Conservation (phyloP, 2,329 filamentous ascomycete species). For the Colletotrichum sp. region DNA sequence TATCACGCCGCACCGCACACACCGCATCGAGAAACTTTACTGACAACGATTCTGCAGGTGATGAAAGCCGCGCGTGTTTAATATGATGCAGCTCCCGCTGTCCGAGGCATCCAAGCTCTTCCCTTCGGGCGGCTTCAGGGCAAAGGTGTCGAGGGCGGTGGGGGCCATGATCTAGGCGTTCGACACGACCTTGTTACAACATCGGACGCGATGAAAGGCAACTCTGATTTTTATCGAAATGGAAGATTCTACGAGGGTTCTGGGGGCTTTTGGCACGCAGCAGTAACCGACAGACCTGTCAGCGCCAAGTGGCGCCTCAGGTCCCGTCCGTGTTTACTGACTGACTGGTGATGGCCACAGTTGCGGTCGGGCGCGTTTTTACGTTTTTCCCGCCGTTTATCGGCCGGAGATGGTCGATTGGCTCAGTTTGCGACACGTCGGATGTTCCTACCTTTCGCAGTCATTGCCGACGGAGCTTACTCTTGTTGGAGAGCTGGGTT, state of each 20-base stretch:
- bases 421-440: neutral
- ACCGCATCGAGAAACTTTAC: neutral
- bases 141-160: constrained; percentile 70
- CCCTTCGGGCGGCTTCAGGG: constrained; percentile 87
- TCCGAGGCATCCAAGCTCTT: constrained; percentile 79
- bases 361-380: neutral
- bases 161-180: constrained; percentile 95
- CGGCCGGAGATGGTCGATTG: neutral
- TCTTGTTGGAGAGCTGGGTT: neutral
- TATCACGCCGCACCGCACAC: constrained; percentile 10
- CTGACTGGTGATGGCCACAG: neutral
- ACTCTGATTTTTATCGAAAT: constrained; percentile 77
- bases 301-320: constrained; percentile 7
- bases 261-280: neutral
- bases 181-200: constrained; percentile 98
- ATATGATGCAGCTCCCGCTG: constrained; percentile 80
- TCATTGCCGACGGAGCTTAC: neutral
- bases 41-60: constrained; percentile 67
- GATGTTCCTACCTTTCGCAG: neutral
- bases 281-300: neutral
- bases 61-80: constrained; percentile 98
- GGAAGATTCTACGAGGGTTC: constrained; percentile 15
- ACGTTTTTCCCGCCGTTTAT: neutral
- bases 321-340: neutral
- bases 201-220: constrained; percentile 96